Base-by-base conservation (phyloP, 495 filamentous ascomycete genomes). In the Ramalina intermedia region DNA sequence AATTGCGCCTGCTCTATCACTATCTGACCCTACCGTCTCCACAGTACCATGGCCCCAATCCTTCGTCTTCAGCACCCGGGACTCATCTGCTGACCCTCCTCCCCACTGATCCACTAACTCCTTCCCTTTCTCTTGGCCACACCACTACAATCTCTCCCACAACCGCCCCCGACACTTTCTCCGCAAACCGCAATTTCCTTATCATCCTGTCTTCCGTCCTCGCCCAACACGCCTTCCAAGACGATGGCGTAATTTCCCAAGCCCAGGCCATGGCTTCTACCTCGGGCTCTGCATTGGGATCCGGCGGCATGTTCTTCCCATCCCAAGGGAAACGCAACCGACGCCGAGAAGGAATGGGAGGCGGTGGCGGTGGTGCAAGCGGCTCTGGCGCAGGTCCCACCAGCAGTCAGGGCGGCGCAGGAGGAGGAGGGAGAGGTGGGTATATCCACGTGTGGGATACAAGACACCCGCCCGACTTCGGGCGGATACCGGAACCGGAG, bases 401-500 rank as follows among this genome's bases (percentile, higher is more conserved):
- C 2, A 91, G 81, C 57, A 74, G 71, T 2, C 85, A 93, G 58
- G 89, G 89, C 21, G 89, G 88, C 27, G 78, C 74, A 23, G 90
- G 89, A 2, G 85, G 86, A 14, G 87, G 73, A 1, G 87, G 86
- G 0, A 68, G 83, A 46, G 91, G 90, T 18, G 91, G 91, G 0
- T 91, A 82, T 70, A 75, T 95, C 16, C 91, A 98, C 70, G 71
- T 98, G 4, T 90, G 81, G 43, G 91, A 96, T 59, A 58, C 60
- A 55, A 69, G 91, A 51, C 81, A 84, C 46, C 85, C 87, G 16
- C 89, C 89, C 7, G 88, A 95, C 54, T 98, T 76, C 69, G 91
- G 91, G 1, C 64, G 91, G 44, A 94, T 95, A 57, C 84, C 90
- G 41, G 85, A 74, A 71, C 77, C 79, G 0, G 89, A 94, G 64